A percentile compares a stretch with the other conserved stretches of the same genome.
Evolutionary conservation across 176 grass and related monocot genomes (phyloP).

Genomic region (Eleusine indica): DNA sequence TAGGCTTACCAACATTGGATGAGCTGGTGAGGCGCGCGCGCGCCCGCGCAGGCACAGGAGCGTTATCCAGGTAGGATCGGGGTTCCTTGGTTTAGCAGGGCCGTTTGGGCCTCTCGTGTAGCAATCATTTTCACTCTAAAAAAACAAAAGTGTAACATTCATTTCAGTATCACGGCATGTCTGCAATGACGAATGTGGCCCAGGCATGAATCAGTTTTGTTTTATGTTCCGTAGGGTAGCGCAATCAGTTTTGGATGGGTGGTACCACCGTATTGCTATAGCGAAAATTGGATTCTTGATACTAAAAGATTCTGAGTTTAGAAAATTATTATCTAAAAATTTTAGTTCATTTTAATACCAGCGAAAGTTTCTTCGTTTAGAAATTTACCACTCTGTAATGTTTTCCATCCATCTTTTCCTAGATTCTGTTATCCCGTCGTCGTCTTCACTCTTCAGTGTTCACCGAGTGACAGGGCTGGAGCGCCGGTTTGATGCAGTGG

Average conservation of each 20-base stretch:
- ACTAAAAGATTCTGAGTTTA: too few species aligned
- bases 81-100: background rate
- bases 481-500: too few species aligned
- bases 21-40: background rate
- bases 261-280: background rate
- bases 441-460: too few species aligned
- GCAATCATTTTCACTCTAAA: background rate
- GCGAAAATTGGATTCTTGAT: too few species aligned
- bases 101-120: background rate
- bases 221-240: background rate
- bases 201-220: background rate
- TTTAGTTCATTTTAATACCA: too few species aligned
- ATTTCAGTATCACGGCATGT: background rate
- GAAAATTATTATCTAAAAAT: too few species aligned
- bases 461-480: too few species aligned
- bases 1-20: background rate
- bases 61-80: background rate
- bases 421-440: too few species aligned
- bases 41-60: background rate
- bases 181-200: background rate
- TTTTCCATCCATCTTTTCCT: too few species aligned
- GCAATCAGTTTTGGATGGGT: background rate
- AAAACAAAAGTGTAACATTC: background rate
- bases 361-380: too few species aligned
- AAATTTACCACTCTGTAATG: too few species aligned